Evolutionary conservation across 768 basidiomycete genomes (phyloP), one percentile per base, ranked within the genome.

Genomic region (Phaeotremella skinneri): DNA sequence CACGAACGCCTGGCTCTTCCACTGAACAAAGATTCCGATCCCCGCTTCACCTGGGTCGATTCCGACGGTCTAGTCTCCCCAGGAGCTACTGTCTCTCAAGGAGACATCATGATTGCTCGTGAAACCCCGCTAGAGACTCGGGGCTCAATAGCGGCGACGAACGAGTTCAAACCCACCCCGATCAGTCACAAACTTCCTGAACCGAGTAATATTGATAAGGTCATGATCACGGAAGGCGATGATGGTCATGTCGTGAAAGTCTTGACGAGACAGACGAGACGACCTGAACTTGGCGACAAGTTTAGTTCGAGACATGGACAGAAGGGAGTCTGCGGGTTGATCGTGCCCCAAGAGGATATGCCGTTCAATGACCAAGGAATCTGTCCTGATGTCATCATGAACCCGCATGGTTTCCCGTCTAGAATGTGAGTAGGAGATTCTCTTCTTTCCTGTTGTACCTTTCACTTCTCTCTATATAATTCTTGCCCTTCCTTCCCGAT

Each of bases 341-440:
- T 99, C 75, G 96, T 99, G 55, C 94, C 94, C 69, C 96, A 99
- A 72, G 92, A 92, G 69, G 96, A 99, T 78, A 86, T 99, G 90
- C 96, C 94, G 1, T 99, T 99, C 81, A 96, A 96, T 70, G 93
- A 98, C 78, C 89, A 91, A 76, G 96, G 96, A 23, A 92, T 97
- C 66, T 86, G 83, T 70, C 93, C 77, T 88, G 94, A 99, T 78
- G 91, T 93, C 17, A 96, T 99, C 80, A 98, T 99, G 94, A 99
- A 99, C 76, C 96, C 96, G 2, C 96, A 99, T 78, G 96, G 96
- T 72, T 98, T 99, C 82, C 96, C 96, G 3, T 94, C 91, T 57
- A 89, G 94, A 55, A 80, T 80, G 79, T 76, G 58, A 68, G 73
- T 70, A n/a, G 4, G 21, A 53, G 16, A 17, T 21, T 39, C 9